These are phyloP conservation scores for Apiotrichum mycotoxinovorans DNA, from an alignment of 1,284 basidiomycete species.

Conservation along the genomic window DNA sequence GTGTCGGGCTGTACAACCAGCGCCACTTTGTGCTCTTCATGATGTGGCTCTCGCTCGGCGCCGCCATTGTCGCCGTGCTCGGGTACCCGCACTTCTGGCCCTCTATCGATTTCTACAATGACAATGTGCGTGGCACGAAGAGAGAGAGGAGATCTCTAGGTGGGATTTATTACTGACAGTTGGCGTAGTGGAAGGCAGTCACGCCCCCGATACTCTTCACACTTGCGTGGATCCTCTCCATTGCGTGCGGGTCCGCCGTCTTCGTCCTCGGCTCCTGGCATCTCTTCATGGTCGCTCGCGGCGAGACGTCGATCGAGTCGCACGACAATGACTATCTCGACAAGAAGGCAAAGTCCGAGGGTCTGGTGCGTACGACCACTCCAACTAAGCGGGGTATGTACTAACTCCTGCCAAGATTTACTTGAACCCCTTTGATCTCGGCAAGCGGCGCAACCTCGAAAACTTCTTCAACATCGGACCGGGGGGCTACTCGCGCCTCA, in stretches of 20 bases:
- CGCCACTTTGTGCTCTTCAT: slow-evolving; percentile 93
- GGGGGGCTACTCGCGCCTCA: slow-evolving; percentile 62
- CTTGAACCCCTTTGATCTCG: slow-evolving; percentile 87
- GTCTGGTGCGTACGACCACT: slow-evolving; percentile 58
- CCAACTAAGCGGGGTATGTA: too few species aligned
- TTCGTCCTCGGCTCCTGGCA: slow-evolving; percentile 77
- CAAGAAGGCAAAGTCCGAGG: slow-evolving; percentile 63
- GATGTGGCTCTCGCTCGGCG: slow-evolving; percentile 65
- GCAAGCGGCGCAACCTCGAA: slow-evolving; percentile 67
- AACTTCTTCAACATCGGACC: slow-evolving; percentile 85
- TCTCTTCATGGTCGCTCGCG: slow-evolving; percentile 67
- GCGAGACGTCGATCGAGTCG: slow-evolving; percentile 86
- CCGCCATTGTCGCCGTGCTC: slow-evolving; percentile 58
- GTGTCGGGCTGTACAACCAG: slow-evolving; percentile 92
- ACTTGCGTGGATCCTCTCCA: slow-evolving; percentile 69
- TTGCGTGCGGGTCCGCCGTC: slow-evolving; percentile 69
- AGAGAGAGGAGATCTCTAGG: neutral
- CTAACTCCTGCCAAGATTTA: slow-evolving; percentile 58
- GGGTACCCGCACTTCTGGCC: slow-evolving; percentile 61
- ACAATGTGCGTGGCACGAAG: neutral
- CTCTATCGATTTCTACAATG: slow-evolving; percentile 58
- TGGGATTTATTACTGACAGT: too few species aligned
- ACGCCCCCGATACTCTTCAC: slow-evolving; percentile 70
- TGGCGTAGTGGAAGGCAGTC: slow-evolving; percentile 62
- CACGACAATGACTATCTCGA: slow-evolving; percentile 82